These are phyloP conservation scores for Macrophomina phaseolina DNA, from an alignment of 2,329 filamentous ascomycete species.

Conservation along the genomic window DNA sequence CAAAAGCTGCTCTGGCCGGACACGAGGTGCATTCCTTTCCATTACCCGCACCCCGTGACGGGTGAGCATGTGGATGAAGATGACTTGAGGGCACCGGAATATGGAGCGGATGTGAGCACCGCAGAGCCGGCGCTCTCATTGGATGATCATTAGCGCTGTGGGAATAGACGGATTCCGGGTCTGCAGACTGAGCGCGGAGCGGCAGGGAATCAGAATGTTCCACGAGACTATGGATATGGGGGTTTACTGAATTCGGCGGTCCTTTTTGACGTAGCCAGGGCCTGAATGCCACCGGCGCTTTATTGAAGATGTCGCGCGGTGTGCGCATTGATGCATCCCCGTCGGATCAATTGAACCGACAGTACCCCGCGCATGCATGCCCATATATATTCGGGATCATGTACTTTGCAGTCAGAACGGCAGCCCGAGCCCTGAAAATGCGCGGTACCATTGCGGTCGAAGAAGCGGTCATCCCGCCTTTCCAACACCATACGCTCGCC, in stretches of 20 bases:
- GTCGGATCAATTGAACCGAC: background rate
- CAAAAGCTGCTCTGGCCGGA: slow-evolving; percentile 64
- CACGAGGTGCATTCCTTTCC: slow-evolving; percentile 60
- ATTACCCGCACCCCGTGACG: slow-evolving; percentile 59
- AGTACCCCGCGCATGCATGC: background rate
- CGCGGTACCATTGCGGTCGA: slow-evolving; percentile 67
- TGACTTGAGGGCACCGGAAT: slow-evolving; percentile 57
- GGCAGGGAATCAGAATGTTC: too few species aligned
- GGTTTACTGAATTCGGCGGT: too few species aligned
- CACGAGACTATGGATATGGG: too few species aligned
- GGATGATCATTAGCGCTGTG: slow-evolving; percentile 31
- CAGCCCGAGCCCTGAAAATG: slow-evolving; percentile 47
- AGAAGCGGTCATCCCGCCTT: slow-evolving; percentile 64
- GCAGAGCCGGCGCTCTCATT: slow-evolving; percentile 52
- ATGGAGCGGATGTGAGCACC: slow-evolving; percentile 48
- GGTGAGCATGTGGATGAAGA: slow-evolving; percentile 53
- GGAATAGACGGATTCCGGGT: background rate
- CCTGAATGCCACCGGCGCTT: too few species aligned
- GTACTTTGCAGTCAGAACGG: too few species aligned
- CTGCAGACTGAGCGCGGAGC: background rate
- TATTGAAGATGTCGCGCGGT: too few species aligned
- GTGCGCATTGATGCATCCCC: too few species aligned
- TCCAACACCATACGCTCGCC: slow-evolving; percentile 64
- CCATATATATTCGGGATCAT: background rate
- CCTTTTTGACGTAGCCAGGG: too few species aligned